Percentiles rank a stretch among this genome's conserved stretches.
Conservation (phyloP, 202 grass and related monocot species). For the Bolboschoenoplectus hybrid region DNA sequence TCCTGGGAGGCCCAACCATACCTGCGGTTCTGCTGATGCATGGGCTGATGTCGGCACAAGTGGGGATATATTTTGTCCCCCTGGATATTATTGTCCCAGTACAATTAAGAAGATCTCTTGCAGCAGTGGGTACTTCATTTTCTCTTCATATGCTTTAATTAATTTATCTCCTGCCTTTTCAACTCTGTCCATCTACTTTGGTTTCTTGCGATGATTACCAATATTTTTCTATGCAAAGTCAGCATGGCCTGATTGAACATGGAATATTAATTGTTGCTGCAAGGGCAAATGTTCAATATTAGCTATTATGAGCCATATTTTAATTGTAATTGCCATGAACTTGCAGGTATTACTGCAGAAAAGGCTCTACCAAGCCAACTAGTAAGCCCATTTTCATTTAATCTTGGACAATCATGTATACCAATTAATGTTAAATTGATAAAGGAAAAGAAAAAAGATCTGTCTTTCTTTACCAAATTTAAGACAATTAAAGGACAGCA, state of each 20-base stretch:
- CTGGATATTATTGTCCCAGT: conserved; percentile 90
- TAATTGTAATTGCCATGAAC: conserved; percentile 26
- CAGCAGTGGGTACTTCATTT: conserved; percentile 91
- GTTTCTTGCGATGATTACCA: not conserved
- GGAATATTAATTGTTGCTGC: not conserved
- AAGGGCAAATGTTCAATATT: no score
- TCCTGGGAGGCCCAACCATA: conserved; percentile 72
- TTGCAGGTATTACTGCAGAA: conserved; percentile 88
- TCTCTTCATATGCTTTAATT: conserved; percentile 12
- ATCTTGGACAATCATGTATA: not conserved
- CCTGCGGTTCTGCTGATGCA: conserved; percentile 71
- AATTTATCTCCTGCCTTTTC: not conserved
- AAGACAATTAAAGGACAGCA: not conserved
- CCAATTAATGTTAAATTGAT: not conserved
- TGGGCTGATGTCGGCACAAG: conserved; percentile 75
- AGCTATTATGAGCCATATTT: not conserved
- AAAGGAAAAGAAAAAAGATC: conserved; percentile 22
- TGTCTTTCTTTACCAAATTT: not conserved
- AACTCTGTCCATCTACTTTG: not conserved
- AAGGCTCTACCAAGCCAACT: conserved; percentile 60
- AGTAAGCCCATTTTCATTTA: conserved; percentile 58
- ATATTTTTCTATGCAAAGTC: not conserved
- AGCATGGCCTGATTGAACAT: not conserved
- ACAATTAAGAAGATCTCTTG: conserved; percentile 73
- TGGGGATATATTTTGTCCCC: conserved; percentile 71